A percentile compares a stretch with the other conserved stretches of the same genome.
Evolutionary conservation across 1,139 yeast genomes (phyloP).

Genomic region (Meyerozyma guilliermondii): DNA sequence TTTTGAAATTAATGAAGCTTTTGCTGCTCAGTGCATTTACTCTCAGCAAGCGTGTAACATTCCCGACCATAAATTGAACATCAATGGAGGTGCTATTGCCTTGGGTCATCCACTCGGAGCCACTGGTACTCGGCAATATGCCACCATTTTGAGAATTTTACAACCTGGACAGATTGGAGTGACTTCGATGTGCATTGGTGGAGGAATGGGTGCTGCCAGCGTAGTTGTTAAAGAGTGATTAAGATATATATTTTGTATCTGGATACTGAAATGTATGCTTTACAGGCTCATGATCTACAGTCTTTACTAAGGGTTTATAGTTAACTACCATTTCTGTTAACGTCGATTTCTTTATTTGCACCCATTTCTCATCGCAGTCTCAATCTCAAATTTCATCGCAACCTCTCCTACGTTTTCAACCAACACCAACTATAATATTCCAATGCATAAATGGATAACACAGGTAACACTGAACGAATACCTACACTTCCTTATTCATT

Average conservation of each 20-base stretch:
- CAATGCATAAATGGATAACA: not conserved
- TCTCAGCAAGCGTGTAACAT: slow-evolving; percentile 64
- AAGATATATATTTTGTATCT: not conserved
- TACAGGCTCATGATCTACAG: too few species aligned
- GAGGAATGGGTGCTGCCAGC: slow-evolving; percentile 98
- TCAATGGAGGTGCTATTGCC: slow-evolving; percentile 95
- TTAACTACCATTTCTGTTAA: too few species aligned
- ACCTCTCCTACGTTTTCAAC: too few species aligned
- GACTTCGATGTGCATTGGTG: slow-evolving; percentile 95
- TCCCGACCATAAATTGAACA: slow-evolving; percentile 71
- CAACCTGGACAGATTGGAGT: slow-evolving; percentile 80
- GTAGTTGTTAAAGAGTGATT: slow-evolving; percentile 64
- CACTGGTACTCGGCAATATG: slow-evolving; percentile 93
- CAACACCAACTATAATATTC: not conserved
- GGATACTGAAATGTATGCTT: too few species aligned
- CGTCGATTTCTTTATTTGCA: too few species aligned
- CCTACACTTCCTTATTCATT: not conserved
- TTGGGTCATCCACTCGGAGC: slow-evolving; percentile 94
- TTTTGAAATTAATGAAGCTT: slow-evolving; percentile 92
- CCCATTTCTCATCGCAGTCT: not conserved
- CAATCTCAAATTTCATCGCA: not conserved
- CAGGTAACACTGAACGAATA: not conserved
- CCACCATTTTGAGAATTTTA: slow-evolving; percentile 79
- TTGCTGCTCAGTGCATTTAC: slow-evolving; percentile 89
- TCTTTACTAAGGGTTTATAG: too few species aligned